phyloP scores from a whole-genome alignment of 768 basidiomycete species.

The Peribolospora baueri region DNA sequence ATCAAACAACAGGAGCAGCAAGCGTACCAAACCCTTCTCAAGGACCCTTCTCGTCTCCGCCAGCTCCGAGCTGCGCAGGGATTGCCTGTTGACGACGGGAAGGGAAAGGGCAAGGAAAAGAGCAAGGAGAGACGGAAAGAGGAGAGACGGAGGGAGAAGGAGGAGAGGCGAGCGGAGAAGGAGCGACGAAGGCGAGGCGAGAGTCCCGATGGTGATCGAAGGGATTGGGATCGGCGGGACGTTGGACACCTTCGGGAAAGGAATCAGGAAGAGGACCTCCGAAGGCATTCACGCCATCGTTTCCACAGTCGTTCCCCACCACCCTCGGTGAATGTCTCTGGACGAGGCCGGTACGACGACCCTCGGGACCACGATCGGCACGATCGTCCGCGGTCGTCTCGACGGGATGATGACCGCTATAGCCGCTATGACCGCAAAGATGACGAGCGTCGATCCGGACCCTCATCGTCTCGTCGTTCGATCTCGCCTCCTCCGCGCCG shows the following conservation, averaged over 20 bases:
- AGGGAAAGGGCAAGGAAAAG: constrained; percentile 15
- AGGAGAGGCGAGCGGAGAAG: constrained; percentile 8
- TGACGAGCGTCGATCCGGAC: neutral
- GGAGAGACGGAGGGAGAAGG: constrained; percentile 12
- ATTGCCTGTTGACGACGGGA: constrained; percentile 11
- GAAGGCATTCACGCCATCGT: no score
- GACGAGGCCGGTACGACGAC: no score
- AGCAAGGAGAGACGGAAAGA: constrained; percentile 8
- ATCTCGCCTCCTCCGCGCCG: neutral
- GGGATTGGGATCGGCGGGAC: neutral
- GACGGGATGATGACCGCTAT: neutral
- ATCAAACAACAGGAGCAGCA: constrained; percentile 97
- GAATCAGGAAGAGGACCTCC: neutral
- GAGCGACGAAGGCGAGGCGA: neutral
- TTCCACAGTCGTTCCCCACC: no score
- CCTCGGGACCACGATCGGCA: no score
- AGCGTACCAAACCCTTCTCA: constrained; percentile 48
- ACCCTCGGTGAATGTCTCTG: no score
- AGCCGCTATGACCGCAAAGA: neutral
- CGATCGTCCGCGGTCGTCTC: no score
- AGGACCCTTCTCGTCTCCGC: constrained; percentile 15
- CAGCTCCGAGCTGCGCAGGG: constrained; percentile 10
- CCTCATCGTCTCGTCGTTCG: no score
- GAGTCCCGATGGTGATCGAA: neutral
- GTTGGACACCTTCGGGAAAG: neutral